Evolutionary conservation across 2,329 filamentous ascomycete genomes (phyloP).

Genomic region (Orbilia brochopaga): DNA sequence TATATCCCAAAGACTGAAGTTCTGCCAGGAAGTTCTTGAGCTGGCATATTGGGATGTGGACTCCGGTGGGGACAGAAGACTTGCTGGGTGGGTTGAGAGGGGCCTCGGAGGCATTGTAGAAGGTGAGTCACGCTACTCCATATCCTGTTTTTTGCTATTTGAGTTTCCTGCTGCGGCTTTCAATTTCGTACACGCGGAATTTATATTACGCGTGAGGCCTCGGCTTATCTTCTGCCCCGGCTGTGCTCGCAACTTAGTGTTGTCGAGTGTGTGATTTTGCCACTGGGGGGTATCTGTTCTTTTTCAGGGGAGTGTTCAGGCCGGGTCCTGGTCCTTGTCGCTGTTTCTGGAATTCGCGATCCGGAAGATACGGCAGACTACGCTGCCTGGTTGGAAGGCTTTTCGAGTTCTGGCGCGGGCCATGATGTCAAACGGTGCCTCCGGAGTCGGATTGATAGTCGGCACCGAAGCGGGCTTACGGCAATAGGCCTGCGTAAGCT

Average conservation of each 20-base stretch:
- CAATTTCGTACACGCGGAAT: too few species aligned
- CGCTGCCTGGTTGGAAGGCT: not conserved
- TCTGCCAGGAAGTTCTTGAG: slow-evolving; percentile 40
- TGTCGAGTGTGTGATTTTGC: slow-evolving; percentile 28
- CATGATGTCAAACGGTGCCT: not conserved
- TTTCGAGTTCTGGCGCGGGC: not conserved
- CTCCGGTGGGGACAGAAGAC: slow-evolving; percentile 28
- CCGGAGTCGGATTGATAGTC: too few species aligned
- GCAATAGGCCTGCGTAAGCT: not conserved
- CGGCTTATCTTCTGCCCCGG: not conserved
- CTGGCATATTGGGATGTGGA: slow-evolving; percentile 47
- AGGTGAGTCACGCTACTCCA: slow-evolving; percentile 21
- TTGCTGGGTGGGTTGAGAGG: slow-evolving; percentile 43
- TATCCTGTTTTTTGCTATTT: slow-evolving; percentile 2
- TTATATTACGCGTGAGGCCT: not conserved
- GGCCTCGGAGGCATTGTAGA: slow-evolving; percentile 30
- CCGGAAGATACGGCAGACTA: slow-evolving; percentile 1
- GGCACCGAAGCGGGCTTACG: not conserved
- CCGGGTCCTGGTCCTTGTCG: not conserved
- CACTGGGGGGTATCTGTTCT: not conserved
- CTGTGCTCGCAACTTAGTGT: not conserved
- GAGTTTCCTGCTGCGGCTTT: not conserved
- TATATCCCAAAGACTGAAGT: slow-evolving; percentile 17
- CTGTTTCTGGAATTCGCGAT: slow-evolving; percentile 2
- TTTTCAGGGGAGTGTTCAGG: not conserved